Base-by-base conservation (phyloP, 345 rosid species). In the Clausena lansium region DNA sequence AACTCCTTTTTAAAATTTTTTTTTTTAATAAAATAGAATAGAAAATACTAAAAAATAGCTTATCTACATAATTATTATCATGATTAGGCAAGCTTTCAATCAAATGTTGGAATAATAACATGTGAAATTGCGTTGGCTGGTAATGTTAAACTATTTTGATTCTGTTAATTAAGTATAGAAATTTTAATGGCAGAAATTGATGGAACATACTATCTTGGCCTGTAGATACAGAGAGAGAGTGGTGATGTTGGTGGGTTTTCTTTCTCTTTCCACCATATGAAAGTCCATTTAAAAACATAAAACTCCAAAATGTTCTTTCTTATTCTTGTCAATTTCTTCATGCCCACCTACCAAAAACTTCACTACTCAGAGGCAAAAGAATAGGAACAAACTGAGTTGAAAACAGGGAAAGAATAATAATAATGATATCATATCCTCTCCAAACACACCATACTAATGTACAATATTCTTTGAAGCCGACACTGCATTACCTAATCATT, bases 401-500 rank as follows among this genome's bases (percentile, higher is more conserved):
- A 79, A 63, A 36, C 30, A 73, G 58, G 33, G 65, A 27, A 30
- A 33, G 69, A 70, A 14, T 74, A 79, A 81, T 24, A 62, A 41
- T 19, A 52, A 52, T 52, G 17, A 52, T 6, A 52, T 17, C 22
- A 45, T 45, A 72, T 9, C 41, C 67, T 32, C 61, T 77, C 74
- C 81, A 67, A 77, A 76, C 62, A 54, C 66, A 77, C 75, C 58
- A 74, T 14, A 63, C 17, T 63, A 73, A 78, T 36, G 71, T 54
- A 74, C 80, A 81, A 71, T 74, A 81, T 89, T 83, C 83, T 67
- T 78, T 69, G 59, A 79, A 81, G 71, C 78, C 79, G 80, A 80
- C 85, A 58, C 30, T 27, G 66, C 68, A 78, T 76, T 67, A 84
- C 85, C 89, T 80, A 87, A 87, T 79, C 87, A 74, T 74, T 63